Evolutionary conservation across 768 basidiomycete species (phyloP), one percentile per base, ranked within the genome.

Genomic region (Tulasnella sp.): DNA sequence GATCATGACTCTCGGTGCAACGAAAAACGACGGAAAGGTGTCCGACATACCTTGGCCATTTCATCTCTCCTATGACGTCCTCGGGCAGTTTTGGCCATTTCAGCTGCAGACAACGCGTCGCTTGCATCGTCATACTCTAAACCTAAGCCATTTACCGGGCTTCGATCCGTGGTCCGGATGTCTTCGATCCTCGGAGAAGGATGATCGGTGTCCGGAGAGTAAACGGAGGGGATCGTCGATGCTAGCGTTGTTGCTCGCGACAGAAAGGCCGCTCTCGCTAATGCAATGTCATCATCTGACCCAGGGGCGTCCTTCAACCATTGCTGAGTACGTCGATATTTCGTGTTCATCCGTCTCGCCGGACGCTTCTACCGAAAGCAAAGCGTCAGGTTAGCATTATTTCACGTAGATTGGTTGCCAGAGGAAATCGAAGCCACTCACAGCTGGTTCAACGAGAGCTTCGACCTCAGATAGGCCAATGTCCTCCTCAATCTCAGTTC

Each of bases 191-290:
- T 52, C 47, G 47, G 47, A n/a, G 47, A 52, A 5, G 47, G n/a
- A 52, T 52, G 47, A 52, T 52, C 47, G 47, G 47, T 59, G 26
- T 41, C 42, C 26, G 68, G 68, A 6, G 68, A 69, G 42, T 69
- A 69, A 34, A 47, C 47, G 29, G 68, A 69, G n/a, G 68, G 68
- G n/a, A 69, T 37, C 9, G 68, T 69, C 40, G 68, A 69, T 12
- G 42, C 68, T 22, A 42, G 32, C 26, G 68, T 69, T n/a, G 39
- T 22, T 47, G 44, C 29, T 22, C 68, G 68, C 8, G 41, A 59
- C 9, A 69, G 26, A 32, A 39, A 64, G 29, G 37, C 34, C n/a
- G 63, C 63, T 39, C 37, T 64, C 16, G 47, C 47, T n/a, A 52
- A 26, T 22, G 47, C 19, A 52, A 52, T 52, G n/a, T 52, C 47